phyloP scores from a whole-genome alignment of 2,329 filamentous ascomycete species.

The Claviceps pazoutovae region DNA sequence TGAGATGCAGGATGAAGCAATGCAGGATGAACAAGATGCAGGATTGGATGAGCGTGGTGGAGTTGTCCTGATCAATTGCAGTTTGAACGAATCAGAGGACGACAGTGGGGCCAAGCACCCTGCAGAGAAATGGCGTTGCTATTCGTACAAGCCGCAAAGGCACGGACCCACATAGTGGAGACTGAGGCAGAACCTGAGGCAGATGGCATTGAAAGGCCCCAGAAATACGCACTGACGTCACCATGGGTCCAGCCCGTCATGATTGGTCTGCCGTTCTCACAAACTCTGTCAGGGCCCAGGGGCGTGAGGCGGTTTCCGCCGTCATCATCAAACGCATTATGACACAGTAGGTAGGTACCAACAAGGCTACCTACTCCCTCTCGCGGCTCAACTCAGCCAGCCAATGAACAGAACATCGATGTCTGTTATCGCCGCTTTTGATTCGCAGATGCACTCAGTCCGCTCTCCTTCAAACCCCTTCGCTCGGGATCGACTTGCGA shows the following conservation, averaged over 20 bases:
- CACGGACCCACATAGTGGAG: conserved; percentile 10
- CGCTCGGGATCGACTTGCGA: not conserved
- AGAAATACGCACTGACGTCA: conserved; percentile 19
- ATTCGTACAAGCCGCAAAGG: too few relatives aligned
- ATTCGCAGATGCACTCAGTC: not conserved
- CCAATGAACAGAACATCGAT: not conserved
- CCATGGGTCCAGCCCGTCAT: conserved; percentile 8
- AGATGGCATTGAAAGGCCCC: conserved; percentile 4
- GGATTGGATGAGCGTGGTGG: too few relatives aligned
- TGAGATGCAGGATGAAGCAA: too few relatives aligned
- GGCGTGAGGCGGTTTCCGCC: not conserved
- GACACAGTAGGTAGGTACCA: conserved; percentile 1
- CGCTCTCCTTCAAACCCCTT: not conserved
- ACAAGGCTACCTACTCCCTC: not conserved
- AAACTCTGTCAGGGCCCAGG: not conserved
- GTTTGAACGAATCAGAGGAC: too few relatives aligned
- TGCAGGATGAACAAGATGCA: too few relatives aligned
- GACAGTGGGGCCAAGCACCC: too few relatives aligned
- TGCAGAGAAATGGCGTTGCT: too few relatives aligned
- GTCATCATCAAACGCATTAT: not conserved
- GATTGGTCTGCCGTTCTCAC: not conserved
- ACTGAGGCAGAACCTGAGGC: conserved; percentile 7
- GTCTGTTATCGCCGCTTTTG: not conserved
- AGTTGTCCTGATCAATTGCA: too few relatives aligned
- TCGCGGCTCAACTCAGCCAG: not conserved